Percentiles rank a stretch among this genome's conserved stretches.
Conservation (phyloP, 1,139 yeast genomes). For the Petasospora rhodanensis region DNA sequence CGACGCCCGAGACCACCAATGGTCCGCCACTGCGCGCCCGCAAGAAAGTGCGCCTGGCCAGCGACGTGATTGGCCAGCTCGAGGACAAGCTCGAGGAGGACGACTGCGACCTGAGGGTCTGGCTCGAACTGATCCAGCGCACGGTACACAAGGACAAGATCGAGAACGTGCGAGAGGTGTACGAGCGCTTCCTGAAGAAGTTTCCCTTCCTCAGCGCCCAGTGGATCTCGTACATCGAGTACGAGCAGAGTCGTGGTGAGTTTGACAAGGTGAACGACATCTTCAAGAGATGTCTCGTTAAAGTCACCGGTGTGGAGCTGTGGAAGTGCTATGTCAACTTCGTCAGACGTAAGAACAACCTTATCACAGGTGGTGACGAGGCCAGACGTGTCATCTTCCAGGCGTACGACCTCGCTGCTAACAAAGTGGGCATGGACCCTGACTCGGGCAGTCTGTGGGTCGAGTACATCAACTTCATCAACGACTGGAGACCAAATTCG, state of each 20-base stretch:
- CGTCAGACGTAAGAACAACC: constrained; percentile 73
- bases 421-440: constrained; percentile 74
- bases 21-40: not conserved
- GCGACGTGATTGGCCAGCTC: constrained; percentile 33
- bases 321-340: constrained; percentile 76
- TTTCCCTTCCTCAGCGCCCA: constrained; percentile 63
- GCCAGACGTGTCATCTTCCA: constrained; percentile 73
- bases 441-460: constrained; percentile 72
- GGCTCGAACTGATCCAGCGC: constrained; percentile 54
- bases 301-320: constrained; percentile 56
- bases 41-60: constrained; percentile 12
- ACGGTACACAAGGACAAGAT: constrained; percentile 56
- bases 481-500: constrained; percentile 71
- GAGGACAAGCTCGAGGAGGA: constrained; percentile 57
- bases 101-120: constrained; percentile 51
- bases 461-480: constrained; percentile 77
- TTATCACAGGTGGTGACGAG: constrained; percentile 78
- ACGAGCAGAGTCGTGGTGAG: constrained; percentile 66
- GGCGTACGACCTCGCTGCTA: constrained; percentile 82
- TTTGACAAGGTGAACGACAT: constrained; percentile 61
- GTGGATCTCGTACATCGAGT: constrained; percentile 72
- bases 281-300: constrained; percentile 57
- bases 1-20: not conserved
- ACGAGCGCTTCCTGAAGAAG: constrained; percentile 54
- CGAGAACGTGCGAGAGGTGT: constrained; percentile 56